A percentile compares a stretch with the other conserved stretches of the same genome.
Conservation (phyloP, 1,284 basidiomycete species). For the Leccinum subatratum region DNA sequence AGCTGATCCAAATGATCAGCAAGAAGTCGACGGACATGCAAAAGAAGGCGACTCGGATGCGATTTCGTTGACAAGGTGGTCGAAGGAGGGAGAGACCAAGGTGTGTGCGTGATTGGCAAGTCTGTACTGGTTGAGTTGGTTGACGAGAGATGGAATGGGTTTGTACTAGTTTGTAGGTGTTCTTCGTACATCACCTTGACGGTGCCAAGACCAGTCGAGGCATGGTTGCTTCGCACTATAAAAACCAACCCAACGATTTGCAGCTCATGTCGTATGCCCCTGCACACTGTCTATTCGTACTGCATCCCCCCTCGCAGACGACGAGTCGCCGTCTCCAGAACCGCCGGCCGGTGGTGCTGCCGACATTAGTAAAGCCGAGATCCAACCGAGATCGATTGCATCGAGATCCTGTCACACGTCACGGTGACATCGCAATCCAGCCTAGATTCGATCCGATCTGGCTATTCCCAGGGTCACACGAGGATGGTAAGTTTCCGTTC, state of each 20-base stretch:
- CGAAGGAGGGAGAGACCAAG: too few relatives aligned
- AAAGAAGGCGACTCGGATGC: constrained; percentile 50
- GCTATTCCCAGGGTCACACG: too few relatives aligned
- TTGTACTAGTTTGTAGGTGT: too few relatives aligned
- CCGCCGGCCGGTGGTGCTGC: constrained; percentile 77
- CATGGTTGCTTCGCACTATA: constrained; percentile 90
- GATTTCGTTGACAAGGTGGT: too few relatives aligned
- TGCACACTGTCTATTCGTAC: constrained; percentile 93
- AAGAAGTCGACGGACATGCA: constrained; percentile 79
- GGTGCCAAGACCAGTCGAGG: too few relatives aligned
- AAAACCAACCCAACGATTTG: constrained; percentile 98
- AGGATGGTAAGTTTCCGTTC: too few relatives aligned
- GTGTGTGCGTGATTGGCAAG: too few relatives aligned
- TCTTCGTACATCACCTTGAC: too few relatives aligned
- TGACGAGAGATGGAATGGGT: too few relatives aligned
- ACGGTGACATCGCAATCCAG: too few relatives aligned
- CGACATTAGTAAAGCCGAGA: constrained; percentile 86
- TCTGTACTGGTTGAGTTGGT: too few relatives aligned
- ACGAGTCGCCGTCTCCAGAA: constrained; percentile 82
- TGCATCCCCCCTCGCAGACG: constrained; percentile 88
- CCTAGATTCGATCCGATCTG: neutral
- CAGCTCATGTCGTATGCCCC: constrained; percentile 97
- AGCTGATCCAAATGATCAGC: constrained; percentile 83
- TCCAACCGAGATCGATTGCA: constrained; percentile 63
- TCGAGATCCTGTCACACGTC: too few relatives aligned